phyloP scores from a whole-genome alignment of 2,329 filamentous ascomycete species.

The Colletotrichum gigasporum region DNA sequence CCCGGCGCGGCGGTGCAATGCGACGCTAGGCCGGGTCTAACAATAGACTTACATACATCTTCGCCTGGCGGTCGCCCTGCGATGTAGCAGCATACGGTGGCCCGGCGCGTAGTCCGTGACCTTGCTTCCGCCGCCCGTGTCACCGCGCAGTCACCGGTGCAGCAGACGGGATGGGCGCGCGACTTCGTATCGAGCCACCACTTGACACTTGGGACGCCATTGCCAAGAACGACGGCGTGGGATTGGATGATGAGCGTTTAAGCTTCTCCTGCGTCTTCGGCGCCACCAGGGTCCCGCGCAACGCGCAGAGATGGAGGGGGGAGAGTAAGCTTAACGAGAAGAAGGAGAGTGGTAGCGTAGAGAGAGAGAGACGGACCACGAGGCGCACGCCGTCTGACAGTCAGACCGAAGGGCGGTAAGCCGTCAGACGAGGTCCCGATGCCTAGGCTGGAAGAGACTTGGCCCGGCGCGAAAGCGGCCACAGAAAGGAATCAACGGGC shows the following conservation, averaged over 20 bases:
- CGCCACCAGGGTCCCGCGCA: not conserved
- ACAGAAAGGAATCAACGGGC: not conserved
- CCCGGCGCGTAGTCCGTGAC: not conserved
- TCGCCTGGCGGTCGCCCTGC: no score
- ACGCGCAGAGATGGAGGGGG: not conserved
- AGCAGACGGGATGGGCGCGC: not conserved
- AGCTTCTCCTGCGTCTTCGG: constrained; percentile 19
- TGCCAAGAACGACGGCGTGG: constrained; percentile 6
- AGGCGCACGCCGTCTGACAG: constrained; percentile 3
- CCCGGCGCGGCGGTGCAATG: constrained; percentile 1
- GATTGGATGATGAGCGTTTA: constrained; percentile 14
- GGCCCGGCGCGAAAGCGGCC: not conserved
- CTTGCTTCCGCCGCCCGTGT: not conserved
- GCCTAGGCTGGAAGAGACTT: constrained; percentile 2
- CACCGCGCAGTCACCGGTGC: not conserved
- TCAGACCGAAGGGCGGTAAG: not conserved
- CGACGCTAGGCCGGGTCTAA: constrained; percentile 15
- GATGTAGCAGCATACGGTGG: not conserved
- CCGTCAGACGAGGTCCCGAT: not conserved
- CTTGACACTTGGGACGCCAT: constrained; percentile 5
- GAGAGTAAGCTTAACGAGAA: not conserved
- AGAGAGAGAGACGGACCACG: no score
- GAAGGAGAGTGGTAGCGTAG: not conserved
- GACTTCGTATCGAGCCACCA: constrained; percentile 14
- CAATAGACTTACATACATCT: constrained; percentile 8